These are phyloP conservation scores for Yamadazyma sp. DNA, from an alignment of 805 yeast genomes.

Conservation along the genomic window DNA sequence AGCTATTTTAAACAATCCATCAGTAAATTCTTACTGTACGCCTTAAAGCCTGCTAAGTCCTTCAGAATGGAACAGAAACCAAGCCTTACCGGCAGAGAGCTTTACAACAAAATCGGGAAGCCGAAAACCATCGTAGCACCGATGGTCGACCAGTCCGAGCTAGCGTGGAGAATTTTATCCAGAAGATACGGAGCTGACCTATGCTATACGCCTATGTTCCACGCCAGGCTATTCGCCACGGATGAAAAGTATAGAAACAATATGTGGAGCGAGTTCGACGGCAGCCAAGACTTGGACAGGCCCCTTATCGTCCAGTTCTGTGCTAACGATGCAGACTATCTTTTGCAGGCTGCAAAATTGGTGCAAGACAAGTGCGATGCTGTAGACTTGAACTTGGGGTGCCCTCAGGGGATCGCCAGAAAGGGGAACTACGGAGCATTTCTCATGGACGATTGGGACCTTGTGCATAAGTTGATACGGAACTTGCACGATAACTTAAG, in stretches of 20 bases:
- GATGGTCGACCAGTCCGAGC: conserved; percentile 96
- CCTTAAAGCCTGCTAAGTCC: not conserved
- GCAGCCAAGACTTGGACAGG: conserved; percentile 65
- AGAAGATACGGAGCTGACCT: conserved; percentile 89
- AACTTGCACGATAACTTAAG: conserved; percentile 72
- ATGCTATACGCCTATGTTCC: conserved; percentile 96
- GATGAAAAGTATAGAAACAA: conserved; percentile 76
- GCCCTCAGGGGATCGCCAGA: conserved; percentile 97
- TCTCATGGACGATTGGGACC: conserved; percentile 94
- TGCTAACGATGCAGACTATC: conserved; percentile 88
- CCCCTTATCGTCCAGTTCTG: conserved; percentile 95
- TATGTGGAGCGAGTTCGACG: conserved; percentile 73
- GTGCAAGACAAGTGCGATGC: conserved; percentile 91
- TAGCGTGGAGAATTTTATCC: conserved; percentile 91
- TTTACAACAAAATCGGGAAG: conserved; percentile 65
- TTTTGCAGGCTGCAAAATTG: conserved; percentile 74
- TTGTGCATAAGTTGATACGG: conserved; percentile 68
- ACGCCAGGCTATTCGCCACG: conserved; percentile 85
- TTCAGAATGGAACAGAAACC: conserved; percentile 3
- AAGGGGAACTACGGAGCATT: conserved; percentile 96
- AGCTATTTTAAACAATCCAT: not conserved
- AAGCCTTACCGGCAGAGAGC: conserved; percentile 60
- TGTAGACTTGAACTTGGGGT: conserved; percentile 91
- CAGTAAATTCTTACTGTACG: conserved; percentile 5
- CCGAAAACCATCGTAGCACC: conserved; percentile 94